A percentile compares a stretch with the other conserved stretches of the same genome.
phyloP scores from a whole-genome alignment of 306 rosid species.

The Trifolium pratense region DNA sequence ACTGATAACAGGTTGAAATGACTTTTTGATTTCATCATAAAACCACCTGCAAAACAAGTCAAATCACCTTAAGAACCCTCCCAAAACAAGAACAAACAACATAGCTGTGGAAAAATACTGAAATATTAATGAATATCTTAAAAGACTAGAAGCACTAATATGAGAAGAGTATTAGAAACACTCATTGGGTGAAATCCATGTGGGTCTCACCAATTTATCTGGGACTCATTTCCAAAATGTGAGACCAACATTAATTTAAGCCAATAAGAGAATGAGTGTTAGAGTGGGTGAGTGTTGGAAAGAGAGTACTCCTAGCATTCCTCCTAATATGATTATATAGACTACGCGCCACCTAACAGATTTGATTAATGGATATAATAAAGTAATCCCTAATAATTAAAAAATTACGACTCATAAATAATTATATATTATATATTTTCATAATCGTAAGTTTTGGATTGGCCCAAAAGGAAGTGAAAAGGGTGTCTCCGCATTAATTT shows the following conservation, averaged over 20 bases:
- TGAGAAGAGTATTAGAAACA: background rate
- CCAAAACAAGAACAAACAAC: background rate
- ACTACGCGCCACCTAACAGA: background rate
- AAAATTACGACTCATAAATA: background rate
- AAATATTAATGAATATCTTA: background rate
- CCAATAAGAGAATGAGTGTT: no score
- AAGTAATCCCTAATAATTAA: background rate
- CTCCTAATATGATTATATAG: background rate
- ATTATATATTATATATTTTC: background rate
- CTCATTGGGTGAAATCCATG: no score
- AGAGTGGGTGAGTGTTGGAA: no score
- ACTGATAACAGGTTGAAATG: constrained; percentile 66
- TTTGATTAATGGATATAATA: background rate
- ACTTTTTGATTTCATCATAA: constrained; percentile 70
- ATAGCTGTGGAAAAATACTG: background rate
- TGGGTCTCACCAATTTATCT: no score
- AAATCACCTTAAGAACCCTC: constrained; percentile 18
- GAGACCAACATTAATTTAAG: no score
- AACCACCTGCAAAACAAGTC: constrained; percentile 66
- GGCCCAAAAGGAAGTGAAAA: background rate
- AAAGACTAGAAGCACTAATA: constrained; percentile 1
- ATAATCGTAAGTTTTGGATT: background rate
- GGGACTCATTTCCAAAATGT: no score
- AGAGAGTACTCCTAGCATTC: no score
- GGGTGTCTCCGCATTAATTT: background rate